These are phyloP conservation scores for Colletotrichum lini DNA, from an alignment of 2,329 filamentous ascomycete species.

Conservation along the genomic window DNA sequence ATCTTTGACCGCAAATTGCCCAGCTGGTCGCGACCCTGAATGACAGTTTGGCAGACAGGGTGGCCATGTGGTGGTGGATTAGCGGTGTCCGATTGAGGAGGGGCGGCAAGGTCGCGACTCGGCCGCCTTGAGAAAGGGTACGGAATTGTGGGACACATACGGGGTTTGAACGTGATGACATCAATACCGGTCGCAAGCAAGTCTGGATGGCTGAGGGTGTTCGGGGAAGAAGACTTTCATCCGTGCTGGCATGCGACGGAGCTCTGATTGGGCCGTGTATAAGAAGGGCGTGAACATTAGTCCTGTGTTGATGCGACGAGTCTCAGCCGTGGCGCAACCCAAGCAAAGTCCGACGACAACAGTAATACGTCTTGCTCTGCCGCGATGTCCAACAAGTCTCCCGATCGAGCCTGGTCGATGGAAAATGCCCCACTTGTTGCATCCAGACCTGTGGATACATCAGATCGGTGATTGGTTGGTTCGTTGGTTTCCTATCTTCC, in stretches of 20 bases:
- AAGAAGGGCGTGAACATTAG: background rate
- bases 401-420: background rate
- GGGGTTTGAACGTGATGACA: slow-evolving; percentile 34
- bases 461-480: background rate
- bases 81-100: slow-evolving; percentile 35
- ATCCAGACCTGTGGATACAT: slow-evolving; percentile 6
- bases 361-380: background rate
- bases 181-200: slow-evolving; percentile 31
- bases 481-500: background rate
- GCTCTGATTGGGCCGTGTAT: slow-evolving; percentile 13
- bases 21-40: slow-evolving; percentile 30
- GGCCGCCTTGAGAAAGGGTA: slow-evolving; percentile 40
- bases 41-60: slow-evolving; percentile 32
- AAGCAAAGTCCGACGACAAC: background rate
- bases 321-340: slow-evolving; percentile 17
- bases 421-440: slow-evolving; percentile 7
- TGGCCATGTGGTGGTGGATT: slow-evolving; percentile 40
- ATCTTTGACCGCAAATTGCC: slow-evolving; percentile 19
- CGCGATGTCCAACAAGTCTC: background rate
- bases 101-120: slow-evolving; percentile 38
- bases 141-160: slow-evolving; percentile 38
- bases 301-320: slow-evolving; percentile 15
- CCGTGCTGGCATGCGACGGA: slow-evolving; percentile 29
- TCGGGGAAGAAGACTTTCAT: background rate
- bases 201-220: slow-evolving; percentile 9